These are phyloP conservation scores for Jackrogersella multiformis DNA, from an alignment of 495 filamentous ascomycete genomes.

Conservation along the genomic window DNA sequence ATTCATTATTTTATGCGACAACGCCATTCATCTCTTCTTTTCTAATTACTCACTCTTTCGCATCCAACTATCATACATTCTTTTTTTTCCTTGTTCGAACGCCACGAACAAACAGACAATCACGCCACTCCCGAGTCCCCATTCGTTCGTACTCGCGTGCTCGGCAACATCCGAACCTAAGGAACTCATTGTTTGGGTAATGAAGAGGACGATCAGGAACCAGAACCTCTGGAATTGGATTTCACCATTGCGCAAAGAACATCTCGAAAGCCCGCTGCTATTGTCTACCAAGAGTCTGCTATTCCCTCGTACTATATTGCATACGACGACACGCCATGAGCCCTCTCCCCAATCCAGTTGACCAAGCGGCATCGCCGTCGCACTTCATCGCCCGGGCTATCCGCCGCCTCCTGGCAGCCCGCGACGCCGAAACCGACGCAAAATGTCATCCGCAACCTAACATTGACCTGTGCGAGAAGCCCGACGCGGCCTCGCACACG, in stretches of 20 bases:
- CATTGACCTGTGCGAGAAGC: slow-evolving; percentile 46
- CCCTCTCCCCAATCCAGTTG: slow-evolving; percentile 27
- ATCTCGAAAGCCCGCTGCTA: not conserved
- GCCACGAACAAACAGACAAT: slow-evolving; percentile 3
- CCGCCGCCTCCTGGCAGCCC: slow-evolving; percentile 18
- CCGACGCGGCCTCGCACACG: slow-evolving; percentile 17
- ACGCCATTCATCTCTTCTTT: slow-evolving; percentile 1
- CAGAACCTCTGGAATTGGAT: slow-evolving; percentile 13
- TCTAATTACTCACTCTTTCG: not conserved
- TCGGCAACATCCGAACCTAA: slow-evolving; percentile 25
- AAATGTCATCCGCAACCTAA: slow-evolving; percentile 44
- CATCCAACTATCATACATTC: slow-evolving; percentile 19
- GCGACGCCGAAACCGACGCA: slow-evolving; percentile 21
- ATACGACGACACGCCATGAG: slow-evolving; percentile 20
- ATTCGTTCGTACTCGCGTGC: not conserved
- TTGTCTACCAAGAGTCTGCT: not conserved
- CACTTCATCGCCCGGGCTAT: slow-evolving; percentile 23
- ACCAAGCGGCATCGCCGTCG: slow-evolving; percentile 10
- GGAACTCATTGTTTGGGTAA: slow-evolving; percentile 14
- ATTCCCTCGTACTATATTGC: not conserved
- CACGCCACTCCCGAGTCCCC: slow-evolving; percentile 1
- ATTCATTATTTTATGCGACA: slow-evolving; percentile 12
- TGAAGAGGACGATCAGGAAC: slow-evolving; percentile 20
- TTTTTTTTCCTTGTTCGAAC: slow-evolving; percentile 7
- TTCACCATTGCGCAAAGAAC: not conserved